Conservation (phyloP, 306 rosid species). For the Prinsepia uniflora region DNA sequence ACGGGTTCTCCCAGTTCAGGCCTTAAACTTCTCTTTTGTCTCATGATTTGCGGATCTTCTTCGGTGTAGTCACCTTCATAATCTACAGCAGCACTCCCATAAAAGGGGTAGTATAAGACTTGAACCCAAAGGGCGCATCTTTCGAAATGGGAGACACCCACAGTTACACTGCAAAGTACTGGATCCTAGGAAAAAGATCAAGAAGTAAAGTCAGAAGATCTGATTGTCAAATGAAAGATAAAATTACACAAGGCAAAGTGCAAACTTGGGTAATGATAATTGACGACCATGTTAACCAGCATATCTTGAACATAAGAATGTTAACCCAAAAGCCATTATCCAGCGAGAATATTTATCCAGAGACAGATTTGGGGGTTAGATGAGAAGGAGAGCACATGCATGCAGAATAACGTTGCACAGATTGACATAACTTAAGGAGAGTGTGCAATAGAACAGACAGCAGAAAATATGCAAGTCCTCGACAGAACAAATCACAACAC, state of each 20-base stretch:
- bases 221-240: background rate
- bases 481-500: too few relatives aligned
- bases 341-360: background rate
- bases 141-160: conserved; percentile 95
- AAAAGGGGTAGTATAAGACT: conserved; percentile 93
- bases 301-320: background rate
- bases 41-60: conserved; percentile 87
- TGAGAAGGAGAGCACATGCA: background rate
- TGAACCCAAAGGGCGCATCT: conserved; percentile 97
- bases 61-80: conserved; percentile 93
- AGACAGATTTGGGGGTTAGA: background rate
- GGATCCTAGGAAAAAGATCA: conserved; percentile 69
- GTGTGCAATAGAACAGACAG: background rate
- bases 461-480: too few relatives aligned
- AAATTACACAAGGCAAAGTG: background rate
- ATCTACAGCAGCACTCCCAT: conserved; percentile 84
- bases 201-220: conserved; percentile 30
- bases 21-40: conserved; percentile 94
- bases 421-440: background rate
- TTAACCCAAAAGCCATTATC: conserved; percentile 2
- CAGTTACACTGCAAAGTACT: conserved; percentile 85
- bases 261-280: background rate
- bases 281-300: conserved; percentile 1
- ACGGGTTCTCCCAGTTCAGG: conserved; percentile 97
- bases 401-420: background rate